Evolutionary conservation across 129 eudicot species (phyloP).

Genomic region (Dittrichia graveolens): DNA sequence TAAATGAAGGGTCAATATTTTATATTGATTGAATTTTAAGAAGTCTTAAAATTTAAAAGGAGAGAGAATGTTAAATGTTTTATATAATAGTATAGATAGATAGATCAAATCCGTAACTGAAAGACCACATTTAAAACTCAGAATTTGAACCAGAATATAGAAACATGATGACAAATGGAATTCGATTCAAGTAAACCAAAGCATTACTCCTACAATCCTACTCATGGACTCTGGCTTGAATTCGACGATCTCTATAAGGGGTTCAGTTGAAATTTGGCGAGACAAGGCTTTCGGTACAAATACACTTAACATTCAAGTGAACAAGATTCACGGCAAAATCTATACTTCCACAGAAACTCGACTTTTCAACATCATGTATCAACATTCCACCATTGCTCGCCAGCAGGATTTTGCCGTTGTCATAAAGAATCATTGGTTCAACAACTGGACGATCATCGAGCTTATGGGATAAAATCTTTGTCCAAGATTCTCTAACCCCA

Average conservation of each 20-base stretch:
- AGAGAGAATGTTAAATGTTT: too few relatives aligned
- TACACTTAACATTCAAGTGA: slow-evolving; percentile 19
- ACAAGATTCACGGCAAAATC: slow-evolving; percentile 6
- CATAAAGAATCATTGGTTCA: slow-evolving; percentile 1
- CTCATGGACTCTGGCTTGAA: background rate
- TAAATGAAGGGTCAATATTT: too few relatives aligned
- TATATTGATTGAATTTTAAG: too few relatives aligned
- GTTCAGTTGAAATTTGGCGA: slow-evolving; percentile 7
- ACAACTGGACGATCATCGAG: background rate
- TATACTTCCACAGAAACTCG: slow-evolving; percentile 3
- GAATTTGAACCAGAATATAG: too few relatives aligned
- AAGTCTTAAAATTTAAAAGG: too few relatives aligned
- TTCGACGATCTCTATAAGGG: background rate
- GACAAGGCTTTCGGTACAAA: slow-evolving; percentile 33
- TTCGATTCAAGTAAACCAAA: too few relatives aligned
- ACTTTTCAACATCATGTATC: slow-evolving; percentile 23
- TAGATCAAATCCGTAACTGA: too few relatives aligned
- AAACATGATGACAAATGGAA: too few relatives aligned
- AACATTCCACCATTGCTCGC: background rate
- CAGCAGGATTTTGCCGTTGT: slow-evolving; percentile 6
- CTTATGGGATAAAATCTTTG: slow-evolving; percentile 4
- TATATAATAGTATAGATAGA: too few relatives aligned
- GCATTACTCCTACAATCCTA: background rate
- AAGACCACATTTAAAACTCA: too few relatives aligned
- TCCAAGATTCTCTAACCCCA: slow-evolving; percentile 29